A percentile compares a stretch with the other conserved stretches of the same genome.
Conservation (phyloP, 78 protist genomes). For the Anaeramoeba ignava region DNA sequence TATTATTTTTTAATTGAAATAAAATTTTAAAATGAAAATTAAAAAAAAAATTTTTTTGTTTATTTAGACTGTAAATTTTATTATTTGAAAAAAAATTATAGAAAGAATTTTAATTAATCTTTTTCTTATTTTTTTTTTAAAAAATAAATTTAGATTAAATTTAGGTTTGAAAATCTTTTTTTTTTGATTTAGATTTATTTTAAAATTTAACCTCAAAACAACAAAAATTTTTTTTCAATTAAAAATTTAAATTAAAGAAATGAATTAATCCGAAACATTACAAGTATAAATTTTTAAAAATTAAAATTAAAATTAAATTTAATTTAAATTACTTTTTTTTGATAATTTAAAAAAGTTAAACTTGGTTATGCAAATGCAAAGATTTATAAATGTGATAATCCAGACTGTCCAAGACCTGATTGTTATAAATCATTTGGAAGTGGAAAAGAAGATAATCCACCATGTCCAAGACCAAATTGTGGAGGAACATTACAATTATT, state of each 20-base stretch:
- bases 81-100: background rate
- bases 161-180: too few species aligned
- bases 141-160: background rate
- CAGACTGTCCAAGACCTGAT: slow-evolving; percentile 70
- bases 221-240: too few species aligned
- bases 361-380: slow-evolving; percentile 99
- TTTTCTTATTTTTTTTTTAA: background rate
- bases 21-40: too few species aligned
- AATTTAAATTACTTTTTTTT: background rate
- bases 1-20: too few species aligned
- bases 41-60: background rate
- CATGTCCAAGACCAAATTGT: slow-evolving; percentile 58
- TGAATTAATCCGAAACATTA: background rate
- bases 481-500: slow-evolving; percentile 46
- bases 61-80: background rate
- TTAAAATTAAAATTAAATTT: background rate
- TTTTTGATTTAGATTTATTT: too few species aligned
- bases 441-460: slow-evolving; percentile 44
- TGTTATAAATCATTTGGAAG: slow-evolving; percentile 48
- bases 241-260: background rate
- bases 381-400: slow-evolving; percentile 66
- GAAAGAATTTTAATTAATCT: background rate
- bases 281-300: background rate
- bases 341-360: slow-evolving; percentile 50
- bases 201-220: too few species aligned